Conservation (phyloP, 768 basidiomycete genomes). For the Crucibulum laeve region DNA sequence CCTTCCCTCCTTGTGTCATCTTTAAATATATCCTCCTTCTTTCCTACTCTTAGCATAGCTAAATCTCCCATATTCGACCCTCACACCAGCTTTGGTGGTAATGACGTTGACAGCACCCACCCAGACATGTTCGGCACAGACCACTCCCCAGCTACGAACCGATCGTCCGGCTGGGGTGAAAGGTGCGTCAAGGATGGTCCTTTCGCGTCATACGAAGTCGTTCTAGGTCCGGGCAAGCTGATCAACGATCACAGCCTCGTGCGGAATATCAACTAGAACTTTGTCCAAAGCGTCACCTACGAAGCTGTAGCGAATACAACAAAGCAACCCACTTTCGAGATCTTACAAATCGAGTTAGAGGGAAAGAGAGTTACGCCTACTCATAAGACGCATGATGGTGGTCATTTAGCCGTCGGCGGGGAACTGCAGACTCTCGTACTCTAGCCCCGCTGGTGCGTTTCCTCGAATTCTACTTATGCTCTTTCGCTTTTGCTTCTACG, state of each 20-base stretch:
- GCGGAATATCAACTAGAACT: slow-evolving; percentile 23
- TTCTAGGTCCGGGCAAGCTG: slow-evolving; percentile 27
- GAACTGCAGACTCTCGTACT: slow-evolving; percentile 25
- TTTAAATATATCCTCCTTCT: background rate
- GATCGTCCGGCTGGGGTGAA: slow-evolving; percentile 6
- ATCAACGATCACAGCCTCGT: slow-evolving; percentile 27
- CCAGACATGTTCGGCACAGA: slow-evolving; percentile 17
- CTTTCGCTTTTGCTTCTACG: background rate
- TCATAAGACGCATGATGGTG: slow-evolving; percentile 27
- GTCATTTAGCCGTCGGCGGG: slow-evolving; percentile 29
- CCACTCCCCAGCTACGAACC: slow-evolving; percentile 7
- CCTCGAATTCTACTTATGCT: no score
- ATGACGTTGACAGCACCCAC: slow-evolving; percentile 24
- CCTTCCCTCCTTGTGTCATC: slow-evolving; percentile 3
- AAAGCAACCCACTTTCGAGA: slow-evolving; percentile 21
- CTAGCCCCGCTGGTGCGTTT: slow-evolving; percentile 33
- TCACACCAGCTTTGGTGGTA: slow-evolving; percentile 31
- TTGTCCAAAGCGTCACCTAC: slow-evolving; percentile 12
- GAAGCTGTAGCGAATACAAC: slow-evolving; percentile 16
- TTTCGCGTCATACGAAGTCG: slow-evolving; percentile 26
- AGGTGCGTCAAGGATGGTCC: slow-evolving; percentile 27
- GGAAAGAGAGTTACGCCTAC: slow-evolving; percentile 21
- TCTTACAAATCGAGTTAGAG: slow-evolving; percentile 31
- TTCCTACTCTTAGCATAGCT: slow-evolving; percentile 22
- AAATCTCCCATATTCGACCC: slow-evolving; percentile 30